Evolutionary conservation across 768 basidiomycete genomes (phyloP), one percentile per base, ranked within the genome.

Genomic region (Lactarius hatsudake): DNA sequence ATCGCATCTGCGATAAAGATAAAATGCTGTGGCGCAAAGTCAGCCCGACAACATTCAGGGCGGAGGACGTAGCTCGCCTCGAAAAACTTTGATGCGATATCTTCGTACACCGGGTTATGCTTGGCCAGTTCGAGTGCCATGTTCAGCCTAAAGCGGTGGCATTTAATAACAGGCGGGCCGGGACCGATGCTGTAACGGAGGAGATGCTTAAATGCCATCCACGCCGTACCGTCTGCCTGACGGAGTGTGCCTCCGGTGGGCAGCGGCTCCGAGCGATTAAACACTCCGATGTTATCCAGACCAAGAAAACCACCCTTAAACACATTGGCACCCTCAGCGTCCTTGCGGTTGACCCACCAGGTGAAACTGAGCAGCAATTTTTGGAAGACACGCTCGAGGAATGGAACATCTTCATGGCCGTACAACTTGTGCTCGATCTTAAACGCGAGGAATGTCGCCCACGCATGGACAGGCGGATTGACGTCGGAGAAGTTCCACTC

Each of bases 401-500:
- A 99, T 12, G 85, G 79, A 43, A 98, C 72, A 75, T 99, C 97
- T 74, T 96, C 96, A 65, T 83, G 83, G 1, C 96, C 97, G 67
- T 90, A 88, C 70, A 98, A 80, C 80, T 98, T 98, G 63, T 96
- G 88, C 79, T 99, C 97, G 69, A 99, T 95, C 81, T 99, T 99
- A 86, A 98, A 99, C 4, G 98, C 90, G 67, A 97, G 87, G 84
- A 99, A 99, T 0, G 96, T 97, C 0, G 94, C 93, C 93, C 97
- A 99, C 10, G 97, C 97, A 78, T 99, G 97, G 3, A 99, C 97
- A 15, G 97, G 97, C 10, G 97, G 97, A 76, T 99, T 98, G 69
- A 98, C 97, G 75, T 99, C 97, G 59, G 89, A 86, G 73, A 97
- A 98, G 75, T 99, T 98, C 97, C 97, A 99, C 77, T 99, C 97